Conservation (phyloP, 2,329 filamentous ascomycete genomes). For the Penicillium concentricum region DNA sequence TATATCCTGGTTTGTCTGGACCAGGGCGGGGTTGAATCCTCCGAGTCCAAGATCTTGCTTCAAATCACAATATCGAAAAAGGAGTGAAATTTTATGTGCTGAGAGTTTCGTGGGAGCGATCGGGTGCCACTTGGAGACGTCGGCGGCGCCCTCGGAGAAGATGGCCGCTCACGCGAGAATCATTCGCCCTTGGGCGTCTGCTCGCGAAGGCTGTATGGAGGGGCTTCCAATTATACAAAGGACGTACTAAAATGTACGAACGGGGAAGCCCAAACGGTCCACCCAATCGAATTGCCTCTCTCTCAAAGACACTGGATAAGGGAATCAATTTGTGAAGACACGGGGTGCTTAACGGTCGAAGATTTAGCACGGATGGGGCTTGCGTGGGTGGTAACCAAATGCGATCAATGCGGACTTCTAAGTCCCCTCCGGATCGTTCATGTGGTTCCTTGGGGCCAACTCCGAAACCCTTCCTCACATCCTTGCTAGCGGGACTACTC, state of each 20-base stretch:
- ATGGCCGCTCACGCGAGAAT: constrained; percentile 24
- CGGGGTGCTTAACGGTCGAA: constrained; percentile 1
- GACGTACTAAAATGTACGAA: constrained; percentile 31
- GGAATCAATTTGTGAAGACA: constrained; percentile 3
- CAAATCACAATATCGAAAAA: constrained; percentile 11
- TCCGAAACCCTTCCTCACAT: constrained; percentile 1
- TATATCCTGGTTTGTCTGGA: constrained; percentile 12
- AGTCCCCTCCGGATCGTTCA: constrained; percentile 10
- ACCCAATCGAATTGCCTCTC: constrained; percentile 7
- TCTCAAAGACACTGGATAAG: background rate
- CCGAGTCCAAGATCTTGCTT: constrained; percentile 13
- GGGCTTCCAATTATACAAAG: constrained; percentile 23
- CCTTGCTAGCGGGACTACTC: constrained; percentile 8
- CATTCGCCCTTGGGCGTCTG: constrained; percentile 23
- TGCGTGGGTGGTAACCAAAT: constrained; percentile 12
- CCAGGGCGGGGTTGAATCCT: constrained; percentile 20
- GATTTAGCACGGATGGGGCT: constrained; percentile 6
- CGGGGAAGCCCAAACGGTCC: constrained; percentile 16
- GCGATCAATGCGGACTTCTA: constrained; percentile 12
- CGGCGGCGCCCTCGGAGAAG: constrained; percentile 22
- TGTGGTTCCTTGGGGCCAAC: constrained; percentile 4
- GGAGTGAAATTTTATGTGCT: constrained; percentile 19
- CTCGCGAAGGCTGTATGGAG: constrained; percentile 26
- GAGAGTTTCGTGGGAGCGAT: constrained; percentile 27
- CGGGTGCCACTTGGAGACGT: constrained; percentile 19